Evolutionary conservation across 1,284 basidiomycete genomes (phyloP), one percentile per base, ranked within the genome.

Genomic region (Afroboletus lepidellus): DNA sequence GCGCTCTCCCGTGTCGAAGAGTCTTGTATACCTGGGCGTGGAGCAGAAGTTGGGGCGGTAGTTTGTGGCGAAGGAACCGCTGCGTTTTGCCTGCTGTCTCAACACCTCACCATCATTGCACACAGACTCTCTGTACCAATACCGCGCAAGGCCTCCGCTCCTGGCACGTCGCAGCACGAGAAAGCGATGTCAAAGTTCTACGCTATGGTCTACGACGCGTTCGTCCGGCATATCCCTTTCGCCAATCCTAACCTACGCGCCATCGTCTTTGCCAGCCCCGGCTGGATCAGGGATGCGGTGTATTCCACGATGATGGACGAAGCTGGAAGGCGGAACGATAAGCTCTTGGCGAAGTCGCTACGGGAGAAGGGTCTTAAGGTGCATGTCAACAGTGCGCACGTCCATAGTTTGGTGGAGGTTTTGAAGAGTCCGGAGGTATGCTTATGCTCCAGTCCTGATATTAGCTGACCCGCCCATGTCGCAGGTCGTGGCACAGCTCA

Each of bases 1-100:
- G 89, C 94, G 7, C 69, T 92, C 21, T 81, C 87, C 46, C 78
- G 95, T 24, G 83, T 99, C 0, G 78, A 88, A 48, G 97, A 99
- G 61, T 84, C 93, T 32, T 93, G 92, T 51, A 78, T 92, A 44
- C 93, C 92, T n/a, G 94, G 94, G 20, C 78, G 89, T 61, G 93
- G 95, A 0, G 97, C 97, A 3, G 96, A 99, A 69, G 91, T 99
- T 1, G 97, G 92, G 9, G 97, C 97, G 0, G 82, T 99, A 16
- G 92, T 99, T 1, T 93, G 93, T 55, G 96, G 97, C 33, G 97
- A 99, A 77, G 94, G 96, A 16, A 88, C 84, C 4, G 97, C 97
- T 1, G 89, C 91, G 2, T 91, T 99, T 63, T 99, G 96, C 69
- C 74, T 99, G 23, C 77, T 99, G 21, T 97, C 94, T 0, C 88